Conservation (phyloP, 495 filamentous ascomycete genomes). For the Aspergillus taichungensis region DNA sequence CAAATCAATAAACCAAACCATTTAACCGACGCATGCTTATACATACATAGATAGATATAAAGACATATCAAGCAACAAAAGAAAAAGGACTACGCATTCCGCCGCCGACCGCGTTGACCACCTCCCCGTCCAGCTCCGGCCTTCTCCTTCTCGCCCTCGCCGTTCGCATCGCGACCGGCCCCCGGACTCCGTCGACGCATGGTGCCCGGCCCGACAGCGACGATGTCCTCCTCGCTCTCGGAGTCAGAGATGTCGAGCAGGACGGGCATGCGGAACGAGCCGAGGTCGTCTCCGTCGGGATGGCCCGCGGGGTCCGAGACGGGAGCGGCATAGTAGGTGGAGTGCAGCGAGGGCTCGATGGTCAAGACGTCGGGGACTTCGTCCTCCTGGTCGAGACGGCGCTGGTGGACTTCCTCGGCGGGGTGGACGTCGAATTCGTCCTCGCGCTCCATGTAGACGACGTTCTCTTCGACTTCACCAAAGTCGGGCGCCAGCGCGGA, state of each 20-base stretch:
- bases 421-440: conserved; percentile 98
- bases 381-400: conserved; percentile 79
- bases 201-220: conserved; percentile 75
- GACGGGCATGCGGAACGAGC: conserved; percentile 77
- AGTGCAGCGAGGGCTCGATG: conserved; percentile 54
- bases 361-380: conserved; percentile 83
- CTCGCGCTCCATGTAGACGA: conserved; percentile 89
- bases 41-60: too few relatives aligned
- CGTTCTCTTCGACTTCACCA: conserved; percentile 94
- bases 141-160: conserved; percentile 33
- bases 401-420: conserved; percentile 87
- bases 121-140: conserved; percentile 16
- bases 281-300: conserved; percentile 30
- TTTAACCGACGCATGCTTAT: too few relatives aligned
- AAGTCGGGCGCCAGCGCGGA: conserved; percentile 95
- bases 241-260: conserved; percentile 69
- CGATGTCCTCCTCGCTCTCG: conserved; percentile 80
- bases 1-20: too few relatives aligned
- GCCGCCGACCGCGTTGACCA: conserved; percentile 12
- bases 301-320: too few relatives aligned
- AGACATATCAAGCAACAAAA: too few relatives aligned
- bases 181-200: conserved; percentile 69
- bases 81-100: not conserved
- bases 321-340: conserved; percentile 18
- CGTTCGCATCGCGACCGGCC: conserved; percentile 40